phyloP scores from a whole-genome alignment of 331 rosid species.

The Quercus lobata region DNA sequence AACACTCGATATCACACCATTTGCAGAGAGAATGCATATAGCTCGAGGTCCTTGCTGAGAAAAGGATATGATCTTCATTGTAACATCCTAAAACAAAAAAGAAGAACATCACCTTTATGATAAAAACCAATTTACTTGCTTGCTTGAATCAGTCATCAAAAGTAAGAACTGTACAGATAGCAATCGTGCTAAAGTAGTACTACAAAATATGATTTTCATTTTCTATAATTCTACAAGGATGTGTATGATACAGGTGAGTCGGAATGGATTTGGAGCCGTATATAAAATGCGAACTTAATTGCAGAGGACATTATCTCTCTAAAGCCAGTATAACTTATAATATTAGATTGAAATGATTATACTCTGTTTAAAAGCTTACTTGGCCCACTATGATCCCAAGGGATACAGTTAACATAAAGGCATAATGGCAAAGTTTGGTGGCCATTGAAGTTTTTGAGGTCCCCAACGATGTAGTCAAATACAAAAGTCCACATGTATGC shows the following conservation, averaged over 20 bases:
- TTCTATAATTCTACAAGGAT: not conserved
- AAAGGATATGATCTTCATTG: conserved; percentile 96
- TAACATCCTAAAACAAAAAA: conserved; percentile 68
- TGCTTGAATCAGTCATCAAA: not conserved
- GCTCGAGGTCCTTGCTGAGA: conserved; percentile 99
- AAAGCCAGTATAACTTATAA: not conserved
- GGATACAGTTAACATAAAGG: not conserved
- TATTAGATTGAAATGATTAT: not conserved
- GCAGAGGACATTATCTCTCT: not conserved
- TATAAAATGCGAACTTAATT: too few species aligned
- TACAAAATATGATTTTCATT: not conserved
- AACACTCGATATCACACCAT: conserved; percentile 94
- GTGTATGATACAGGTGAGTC: not conserved
- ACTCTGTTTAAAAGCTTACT: not conserved
- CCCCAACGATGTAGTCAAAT: not conserved
- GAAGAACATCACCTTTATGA: conserved; percentile 13
- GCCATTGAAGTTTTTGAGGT: not conserved
- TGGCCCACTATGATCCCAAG: not conserved
- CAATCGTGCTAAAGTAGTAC: not conserved
- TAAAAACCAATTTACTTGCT: not conserved
- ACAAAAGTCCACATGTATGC: not conserved
- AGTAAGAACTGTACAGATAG: not conserved
- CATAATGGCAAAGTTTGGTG: not conserved
- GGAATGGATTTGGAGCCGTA: not conserved
- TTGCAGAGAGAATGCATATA: conserved; percentile 88